Conservation (phyloP, 176 grass and related monocot genomes). For the Rhynchospora breviuscula region DNA sequence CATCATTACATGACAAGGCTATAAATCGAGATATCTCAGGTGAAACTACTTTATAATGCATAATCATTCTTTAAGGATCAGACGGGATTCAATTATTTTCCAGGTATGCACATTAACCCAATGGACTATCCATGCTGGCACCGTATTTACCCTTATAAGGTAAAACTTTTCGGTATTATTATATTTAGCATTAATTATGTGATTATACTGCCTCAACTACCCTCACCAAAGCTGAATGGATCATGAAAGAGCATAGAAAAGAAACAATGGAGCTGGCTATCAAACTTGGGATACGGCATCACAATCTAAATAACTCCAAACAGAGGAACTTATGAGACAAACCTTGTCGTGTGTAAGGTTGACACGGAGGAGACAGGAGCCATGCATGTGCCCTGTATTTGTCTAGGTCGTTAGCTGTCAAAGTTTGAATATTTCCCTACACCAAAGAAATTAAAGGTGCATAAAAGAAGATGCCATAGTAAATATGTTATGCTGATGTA, state of each 20-base stretch:
- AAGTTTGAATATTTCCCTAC: constrained; percentile 86
- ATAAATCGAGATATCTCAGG: neutral
- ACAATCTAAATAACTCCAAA: neutral
- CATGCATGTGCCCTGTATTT: constrained; percentile 81
- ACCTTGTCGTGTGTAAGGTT: constrained; percentile 97
- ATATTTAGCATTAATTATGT: neutral
- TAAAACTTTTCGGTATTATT: too few species aligned
- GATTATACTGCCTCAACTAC: neutral
- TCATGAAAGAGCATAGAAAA: neutral
- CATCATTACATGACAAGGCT: neutral
- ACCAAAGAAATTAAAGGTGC: neutral
- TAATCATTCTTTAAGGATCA: too few species aligned
- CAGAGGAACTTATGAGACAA: constrained; percentile 12
- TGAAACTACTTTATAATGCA: neutral
- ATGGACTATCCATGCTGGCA: too few species aligned
- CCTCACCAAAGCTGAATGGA: neutral
- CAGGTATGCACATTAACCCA: too few species aligned
- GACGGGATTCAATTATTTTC: too few species aligned
- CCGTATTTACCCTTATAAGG: too few species aligned
- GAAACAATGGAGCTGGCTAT: neutral
- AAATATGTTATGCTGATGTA: neutral
- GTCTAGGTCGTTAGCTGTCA: constrained; percentile 66
- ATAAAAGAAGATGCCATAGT: neutral
- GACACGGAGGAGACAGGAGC: constrained; percentile 97
- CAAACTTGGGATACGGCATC: neutral